A percentile compares a stretch with the other conserved stretches of the same genome.
Conservation (phyloP, 805 yeast species). For the Schwanniomyces vanrijiae region DNA sequence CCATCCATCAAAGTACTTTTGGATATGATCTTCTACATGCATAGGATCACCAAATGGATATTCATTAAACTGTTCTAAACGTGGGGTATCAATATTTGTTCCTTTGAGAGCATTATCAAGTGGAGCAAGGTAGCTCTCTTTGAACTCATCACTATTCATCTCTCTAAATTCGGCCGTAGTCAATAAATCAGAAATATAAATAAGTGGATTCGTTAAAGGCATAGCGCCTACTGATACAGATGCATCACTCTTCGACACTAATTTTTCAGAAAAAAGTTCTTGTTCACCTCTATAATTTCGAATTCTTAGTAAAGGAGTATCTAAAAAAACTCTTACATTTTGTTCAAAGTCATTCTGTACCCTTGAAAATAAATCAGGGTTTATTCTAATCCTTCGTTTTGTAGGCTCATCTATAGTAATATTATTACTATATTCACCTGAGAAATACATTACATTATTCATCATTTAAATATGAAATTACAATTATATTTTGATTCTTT, state of each 20-base stretch:
- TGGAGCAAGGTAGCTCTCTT: constrained; percentile 1
- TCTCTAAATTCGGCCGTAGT: too few relatives aligned
- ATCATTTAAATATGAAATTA: too few relatives aligned
- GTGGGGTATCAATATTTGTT: not conserved
- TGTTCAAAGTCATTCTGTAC: not conserved
- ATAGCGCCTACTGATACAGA: too few relatives aligned
- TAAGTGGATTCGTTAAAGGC: too few relatives aligned
- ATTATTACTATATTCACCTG: constrained; percentile 1
- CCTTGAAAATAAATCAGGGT: not conserved
- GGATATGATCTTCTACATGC: not conserved
- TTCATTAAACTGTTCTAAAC: not conserved
- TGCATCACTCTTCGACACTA: too few relatives aligned
- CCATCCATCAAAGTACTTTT: not conserved
- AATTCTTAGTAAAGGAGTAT: too few relatives aligned
- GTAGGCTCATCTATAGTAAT: not conserved
- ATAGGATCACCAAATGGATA: not conserved
- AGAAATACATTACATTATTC: not conserved
- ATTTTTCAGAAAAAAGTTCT: too few relatives aligned
- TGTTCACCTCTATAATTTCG: too few relatives aligned
- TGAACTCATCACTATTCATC: constrained; percentile 1
- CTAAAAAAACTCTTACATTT: too few relatives aligned
- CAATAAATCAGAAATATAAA: too few relatives aligned
- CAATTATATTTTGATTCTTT: too few relatives aligned
- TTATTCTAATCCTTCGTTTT: not conserved
- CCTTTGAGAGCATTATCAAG: not conserved